A percentile compares a stretch with the other conserved stretches of the same genome.
These are phyloP conservation scores for Buxus sempervirens DNA, from an alignment of 164 flowering plant genomes.

Conservation along the genomic window DNA sequence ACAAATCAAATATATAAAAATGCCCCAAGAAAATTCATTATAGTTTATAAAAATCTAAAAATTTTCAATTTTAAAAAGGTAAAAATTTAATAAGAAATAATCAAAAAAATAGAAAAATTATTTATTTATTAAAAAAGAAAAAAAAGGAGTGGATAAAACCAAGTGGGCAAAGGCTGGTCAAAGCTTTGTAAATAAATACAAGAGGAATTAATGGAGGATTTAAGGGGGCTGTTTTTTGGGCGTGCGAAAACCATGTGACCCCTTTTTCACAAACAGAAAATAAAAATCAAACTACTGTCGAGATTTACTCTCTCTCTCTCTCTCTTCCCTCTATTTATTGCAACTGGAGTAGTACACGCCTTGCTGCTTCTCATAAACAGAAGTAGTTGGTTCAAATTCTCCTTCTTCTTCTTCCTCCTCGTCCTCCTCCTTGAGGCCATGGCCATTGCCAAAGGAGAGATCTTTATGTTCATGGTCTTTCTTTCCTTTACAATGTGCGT, in stretches of 20 bases:
- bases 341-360: constrained; percentile 11
- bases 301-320: constrained; percentile 16
- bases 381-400: constrained; percentile 15
- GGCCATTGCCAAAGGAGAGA: constrained; percentile 18
- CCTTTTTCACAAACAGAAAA: not conserved
- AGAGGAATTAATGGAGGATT: constrained; percentile 47
- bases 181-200: constrained; percentile 17
- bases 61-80: no score
- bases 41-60: no score
- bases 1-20: not conserved
- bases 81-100: no score
- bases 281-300: not conserved
- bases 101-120: no score
- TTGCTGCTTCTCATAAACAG: constrained; percentile 18
- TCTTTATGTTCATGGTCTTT: constrained; percentile 12
- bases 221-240: constrained; percentile 36
- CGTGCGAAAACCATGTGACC: constrained; percentile 30
- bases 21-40: no score
- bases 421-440: no score
- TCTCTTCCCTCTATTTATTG: constrained; percentile 39
- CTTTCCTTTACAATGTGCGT: constrained; percentile 11
- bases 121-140: no score
- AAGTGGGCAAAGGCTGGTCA: no score
- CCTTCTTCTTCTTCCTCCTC: constrained; percentile 3
- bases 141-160: no score